Evolutionary conservation across 768 basidiomycete genomes (phyloP), one percentile per base, ranked within the genome.

Genomic region (Boletus vermiculosoides): DNA sequence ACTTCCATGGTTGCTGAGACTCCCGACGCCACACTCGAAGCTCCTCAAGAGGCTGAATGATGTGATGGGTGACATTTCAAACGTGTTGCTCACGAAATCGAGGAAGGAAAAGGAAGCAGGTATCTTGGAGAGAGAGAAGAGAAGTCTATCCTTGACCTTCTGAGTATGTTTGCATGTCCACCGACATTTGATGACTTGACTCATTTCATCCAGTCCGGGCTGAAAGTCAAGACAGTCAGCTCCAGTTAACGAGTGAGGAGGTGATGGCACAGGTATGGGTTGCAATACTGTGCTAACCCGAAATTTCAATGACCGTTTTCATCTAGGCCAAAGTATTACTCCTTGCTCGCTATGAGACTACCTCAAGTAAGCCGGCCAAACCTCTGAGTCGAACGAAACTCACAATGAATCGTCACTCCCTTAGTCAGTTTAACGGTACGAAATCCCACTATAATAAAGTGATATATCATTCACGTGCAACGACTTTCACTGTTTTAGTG

Each of bases 341-440:
- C 36, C 47, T 77, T 36, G 71, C 72, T 18, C 76, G 75, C 13
- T 78, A 77, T 52, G 75, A 77, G 59, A 76, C 74, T 2, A 76
- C 76, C 1, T 76, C 76, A 1, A 71, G 76, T 73, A 57, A 42
- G 70, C 49, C 2, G 0, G 2, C 37, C 16, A 2, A 13, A 23
- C 8, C 12, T 25, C 12, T 13, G 20, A 15, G 33, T 16, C 0
- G 10, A 50, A 23, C 33, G 3, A 5, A 7, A 20, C 45, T 54
- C 50, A 44, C 18, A 7, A 28, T 11, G 12, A n/a, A 33, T 44
- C 11, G 7, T 15, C 11, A 39, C 18, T 6, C 16, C 20, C 5
- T 1, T 25, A 61, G 60, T 61, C 37, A 62, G 60, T 42, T 40
- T 61, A 22, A 61, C 60, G 46, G 60, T 61, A 57, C 12, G 45